Conservation (phyloP, 1,284 basidiomycete species). For the Puccinia triticina region DNA sequence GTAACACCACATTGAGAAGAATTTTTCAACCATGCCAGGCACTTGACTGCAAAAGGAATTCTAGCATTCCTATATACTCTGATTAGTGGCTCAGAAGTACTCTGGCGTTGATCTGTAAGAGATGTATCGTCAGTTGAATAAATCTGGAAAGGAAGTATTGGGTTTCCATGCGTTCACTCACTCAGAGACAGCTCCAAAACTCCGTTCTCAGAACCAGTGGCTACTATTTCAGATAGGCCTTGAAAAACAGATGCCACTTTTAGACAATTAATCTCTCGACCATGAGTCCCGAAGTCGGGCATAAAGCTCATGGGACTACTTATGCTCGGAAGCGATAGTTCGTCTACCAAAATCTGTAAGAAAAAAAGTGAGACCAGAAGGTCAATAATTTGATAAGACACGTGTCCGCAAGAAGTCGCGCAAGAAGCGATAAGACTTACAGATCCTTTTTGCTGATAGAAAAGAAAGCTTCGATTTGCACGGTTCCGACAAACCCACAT, state of each 20-base stretch:
- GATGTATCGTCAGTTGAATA: not conserved
- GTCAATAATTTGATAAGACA: not conserved
- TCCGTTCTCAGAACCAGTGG: constrained; percentile 27
- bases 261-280: constrained; percentile 13
- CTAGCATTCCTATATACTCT: constrained; percentile 7
- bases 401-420: not conserved
- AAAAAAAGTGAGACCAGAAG: not conserved
- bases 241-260: not conserved
- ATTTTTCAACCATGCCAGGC: not conserved
- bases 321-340: not conserved
- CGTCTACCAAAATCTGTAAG: not conserved
- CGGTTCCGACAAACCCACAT: not conserved
- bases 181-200: constrained; percentile 16
- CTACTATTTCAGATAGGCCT: constrained; percentile 8
- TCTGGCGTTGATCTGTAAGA: not conserved
- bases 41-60: constrained; percentile 5
- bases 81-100: not conserved
- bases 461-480: not conserved
- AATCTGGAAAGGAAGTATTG: not conserved
- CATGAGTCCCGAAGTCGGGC: not conserved
- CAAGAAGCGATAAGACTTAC: not conserved
- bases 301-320: not conserved
- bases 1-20: not conserved
- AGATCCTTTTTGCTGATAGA: constrained; percentile 24
- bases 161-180: not conserved